These are phyloP conservation scores for Ophiostoma piceae DNA, from an alignment of 2,329 filamentous ascomycete species.

Conservation along the genomic window DNA sequence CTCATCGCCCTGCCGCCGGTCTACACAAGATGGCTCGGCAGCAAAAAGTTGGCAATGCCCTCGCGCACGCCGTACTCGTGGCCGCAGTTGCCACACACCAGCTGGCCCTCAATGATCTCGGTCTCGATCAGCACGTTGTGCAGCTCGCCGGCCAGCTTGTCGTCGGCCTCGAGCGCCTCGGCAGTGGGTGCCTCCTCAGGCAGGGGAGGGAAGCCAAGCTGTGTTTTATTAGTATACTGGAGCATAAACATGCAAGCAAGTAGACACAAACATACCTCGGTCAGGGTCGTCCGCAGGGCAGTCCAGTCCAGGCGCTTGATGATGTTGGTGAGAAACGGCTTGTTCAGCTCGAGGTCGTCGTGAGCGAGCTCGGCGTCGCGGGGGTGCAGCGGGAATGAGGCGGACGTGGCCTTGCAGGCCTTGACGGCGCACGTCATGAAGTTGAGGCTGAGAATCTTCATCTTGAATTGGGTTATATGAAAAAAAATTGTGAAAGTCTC, in stretches of 20 bases:
- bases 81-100: conserved; percentile 85
- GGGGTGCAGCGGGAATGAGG: conserved; percentile 86
- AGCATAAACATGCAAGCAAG: neutral
- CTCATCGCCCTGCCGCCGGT: neutral
- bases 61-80: conserved; percentile 94
- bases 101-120: conserved; percentile 77
- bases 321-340: conserved; percentile 75
- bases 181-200: conserved; percentile 59
- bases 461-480: conserved; percentile 36
- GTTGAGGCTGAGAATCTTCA: conserved; percentile 95
- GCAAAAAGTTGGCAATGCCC: conserved; percentile 91
- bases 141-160: conserved; percentile 68
- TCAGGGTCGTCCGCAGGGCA: conserved; percentile 67
- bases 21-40: conserved; percentile 84
- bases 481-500: neutral
- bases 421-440: conserved; percentile 96
- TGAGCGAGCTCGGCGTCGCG: conserved; percentile 86
- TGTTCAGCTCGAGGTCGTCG: conserved; percentile 74
- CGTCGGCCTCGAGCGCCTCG: conserved; percentile 58
- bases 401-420: conserved; percentile 75
- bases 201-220: conserved; percentile 76
- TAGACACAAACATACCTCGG: conserved; percentile 54
- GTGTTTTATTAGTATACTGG: neutral
- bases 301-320: conserved; percentile 85
- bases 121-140: conserved; percentile 84